Percentiles rank a stretch among this genome's conserved stretches.
Evolutionary conservation across 768 basidiomycete genomes (phyloP).

Genomic region (Cystofilobasidium bisporidii): DNA sequence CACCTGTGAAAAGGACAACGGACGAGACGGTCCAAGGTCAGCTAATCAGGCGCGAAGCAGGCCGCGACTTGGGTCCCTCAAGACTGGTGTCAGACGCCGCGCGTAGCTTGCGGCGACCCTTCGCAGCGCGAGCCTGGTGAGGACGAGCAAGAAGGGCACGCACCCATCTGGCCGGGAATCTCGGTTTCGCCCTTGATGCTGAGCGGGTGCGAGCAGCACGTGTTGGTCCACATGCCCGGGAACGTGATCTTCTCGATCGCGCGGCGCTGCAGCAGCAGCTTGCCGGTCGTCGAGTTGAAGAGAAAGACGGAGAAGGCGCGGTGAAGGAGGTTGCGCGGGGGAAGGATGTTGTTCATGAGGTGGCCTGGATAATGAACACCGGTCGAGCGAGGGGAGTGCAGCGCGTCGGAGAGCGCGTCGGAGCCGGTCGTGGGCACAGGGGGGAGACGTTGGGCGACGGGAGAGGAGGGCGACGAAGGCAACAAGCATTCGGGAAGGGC

Average conservation of each 20-base stretch:
- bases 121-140: no score
- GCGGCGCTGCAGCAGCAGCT: conserved; percentile 83
- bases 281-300: conserved; percentile 88
- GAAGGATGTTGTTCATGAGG: conserved; percentile 88
- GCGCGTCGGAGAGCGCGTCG: no score
- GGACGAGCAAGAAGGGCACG: conserved; percentile 20
- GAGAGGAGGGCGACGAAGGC: no score
- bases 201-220: conserved; percentile 94
- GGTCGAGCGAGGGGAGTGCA: no score
- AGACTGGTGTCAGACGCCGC: no score
- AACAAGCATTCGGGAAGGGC: no score
- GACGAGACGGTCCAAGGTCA: no score
- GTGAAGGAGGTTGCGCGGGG: conserved; percentile 57
- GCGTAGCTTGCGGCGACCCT: neutral
- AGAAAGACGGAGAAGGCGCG: conserved; percentile 97
- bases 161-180: conserved; percentile 58
- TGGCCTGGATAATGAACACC: conserved; percentile 53
- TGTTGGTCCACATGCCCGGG: conserved; percentile 99
- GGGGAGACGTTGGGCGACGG: no score
- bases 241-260: conserved; percentile 99
- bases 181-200: conserved; percentile 62
- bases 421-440: no score
- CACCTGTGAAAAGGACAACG: conserved; percentile 57
- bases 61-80: no score
- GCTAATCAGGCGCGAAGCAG: no score